Percentiles rank a stretch among this genome's conserved stretches.
Evolutionary conservation across 345 rosid species (phyloP).

Genomic region (Salix caprea): DNA sequence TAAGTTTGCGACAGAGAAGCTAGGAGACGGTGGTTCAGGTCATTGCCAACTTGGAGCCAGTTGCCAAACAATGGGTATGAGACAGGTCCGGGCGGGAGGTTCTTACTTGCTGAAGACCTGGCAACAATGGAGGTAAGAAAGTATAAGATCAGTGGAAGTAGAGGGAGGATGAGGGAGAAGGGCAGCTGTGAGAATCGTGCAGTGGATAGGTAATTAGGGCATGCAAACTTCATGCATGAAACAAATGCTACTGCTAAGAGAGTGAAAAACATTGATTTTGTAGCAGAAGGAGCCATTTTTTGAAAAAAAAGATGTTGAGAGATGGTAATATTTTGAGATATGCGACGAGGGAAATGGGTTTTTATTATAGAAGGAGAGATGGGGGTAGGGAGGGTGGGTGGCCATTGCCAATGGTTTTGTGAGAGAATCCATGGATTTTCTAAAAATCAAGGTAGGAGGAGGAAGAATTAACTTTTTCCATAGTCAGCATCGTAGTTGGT

Average conservation of each 20-base stretch:
- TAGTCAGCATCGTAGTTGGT: neutral
- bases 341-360: neutral
- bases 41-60: slow-evolving; percentile 65
- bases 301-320: neutral
- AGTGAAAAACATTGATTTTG: neutral
- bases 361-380: neutral
- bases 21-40: slow-evolving; percentile 51
- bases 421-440: neutral
- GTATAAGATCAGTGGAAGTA: neutral
- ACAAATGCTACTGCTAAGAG: too few species aligned
- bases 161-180: neutral
- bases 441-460: neutral
- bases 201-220: neutral
- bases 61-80: slow-evolving; percentile 55
- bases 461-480: neutral
- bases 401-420: neutral
- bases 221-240: neutral
- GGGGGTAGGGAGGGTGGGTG: neutral
- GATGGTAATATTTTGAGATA: neutral
- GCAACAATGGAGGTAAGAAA: neutral
- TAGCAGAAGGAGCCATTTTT: neutral
- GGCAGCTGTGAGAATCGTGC: neutral
- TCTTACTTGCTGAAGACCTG: neutral
- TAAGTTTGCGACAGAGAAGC: slow-evolving; percentile 42
- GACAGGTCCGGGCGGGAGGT: slow-evolving; percentile 44